phyloP scores from a whole-genome alignment of 257 asterid species.

The Avicennia marina region DNA sequence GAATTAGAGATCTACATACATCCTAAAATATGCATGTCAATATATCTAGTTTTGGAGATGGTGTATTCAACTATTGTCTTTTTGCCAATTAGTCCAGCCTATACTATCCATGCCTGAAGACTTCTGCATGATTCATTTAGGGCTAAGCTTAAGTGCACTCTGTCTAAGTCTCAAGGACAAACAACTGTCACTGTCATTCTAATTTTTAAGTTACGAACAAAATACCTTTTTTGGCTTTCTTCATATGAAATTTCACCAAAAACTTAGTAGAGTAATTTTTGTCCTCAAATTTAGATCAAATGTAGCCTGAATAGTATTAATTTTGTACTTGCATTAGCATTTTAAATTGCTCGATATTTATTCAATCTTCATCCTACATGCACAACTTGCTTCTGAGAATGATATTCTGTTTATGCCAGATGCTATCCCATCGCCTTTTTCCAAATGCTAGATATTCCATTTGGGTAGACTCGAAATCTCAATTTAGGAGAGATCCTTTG shows the following conservation, averaged over 20 bases:
- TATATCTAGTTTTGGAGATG: neutral
- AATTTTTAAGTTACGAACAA: conserved; percentile 1
- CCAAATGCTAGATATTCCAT: conserved; percentile 88
- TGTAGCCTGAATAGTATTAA: neutral
- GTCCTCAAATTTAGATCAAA: too few relatives aligned
- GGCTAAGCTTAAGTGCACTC: too few relatives aligned
- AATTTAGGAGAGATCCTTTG: conserved; percentile 87
- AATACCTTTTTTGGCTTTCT: neutral
- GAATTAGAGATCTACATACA: neutral
- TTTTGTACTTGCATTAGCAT: conserved; percentile 12
- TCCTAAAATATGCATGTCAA: neutral
- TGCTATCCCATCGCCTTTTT: conserved; percentile 96
- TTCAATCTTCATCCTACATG: too few relatives aligned
- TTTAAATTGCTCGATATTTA: neutral
- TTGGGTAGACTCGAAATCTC: conserved; percentile 99
- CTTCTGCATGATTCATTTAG: neutral
- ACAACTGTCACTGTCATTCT: neutral
- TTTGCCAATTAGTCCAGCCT: neutral
- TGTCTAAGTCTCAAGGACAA: neutral
- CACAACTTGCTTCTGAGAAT: neutral
- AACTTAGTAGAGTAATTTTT: neutral
- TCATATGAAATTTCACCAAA: neutral
- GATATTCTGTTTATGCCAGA: conserved; percentile 41
- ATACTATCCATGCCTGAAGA: too few relatives aligned
- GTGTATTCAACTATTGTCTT: neutral